Evolutionary conservation across 345 rosid species (phyloP), one percentile per base, ranked within the genome.

Genomic region (Linum usitatissimum): DNA sequence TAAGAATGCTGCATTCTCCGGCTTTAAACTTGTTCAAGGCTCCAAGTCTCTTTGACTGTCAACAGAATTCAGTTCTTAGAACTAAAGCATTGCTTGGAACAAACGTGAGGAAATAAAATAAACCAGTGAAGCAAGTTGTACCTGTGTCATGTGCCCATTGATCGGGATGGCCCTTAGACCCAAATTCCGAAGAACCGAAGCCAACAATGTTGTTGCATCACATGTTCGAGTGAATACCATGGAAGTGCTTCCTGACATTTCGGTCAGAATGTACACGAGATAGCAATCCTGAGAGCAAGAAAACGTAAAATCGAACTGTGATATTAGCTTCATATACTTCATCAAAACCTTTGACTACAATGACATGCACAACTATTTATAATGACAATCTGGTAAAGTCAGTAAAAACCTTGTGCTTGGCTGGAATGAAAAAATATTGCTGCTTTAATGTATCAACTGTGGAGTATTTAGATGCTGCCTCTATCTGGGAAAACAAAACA

Each of bases 131-230:
- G 42, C 30, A 10, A 57, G 40, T 28, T 30, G 15, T 30, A 83
- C 97, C 99, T 90, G 99, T 66, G 73, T 83, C 99, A 93, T 90
- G 48, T 93, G 97, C 57, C 99, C 99, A 77, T 90, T 90, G 59
- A 93, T 90, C 3, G 99, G 99, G 68, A 93, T 83, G 71, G 99
- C 96, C 73, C 88, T 80, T 56, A 90, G 71, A 62, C 92, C 95
- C 67, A 93, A 94, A 76, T 84, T 90, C 55, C 97, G 80, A 73
- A 93, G 96, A 71, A 82, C 45, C 75, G 79, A 69, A 45, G 97
- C 89, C 71, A 93, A 69, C 71, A 84, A 72, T 48, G 71, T 83
- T 59, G 99, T 93, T 66, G 88, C 82, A 71, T 86, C 96, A 61
- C 97, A 90, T 18, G 99, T 93, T 51, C 97, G 83, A 34, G 99